phyloP scores from a whole-genome alignment of 805 yeast genomes.

The Ascoidea tarda region DNA sequence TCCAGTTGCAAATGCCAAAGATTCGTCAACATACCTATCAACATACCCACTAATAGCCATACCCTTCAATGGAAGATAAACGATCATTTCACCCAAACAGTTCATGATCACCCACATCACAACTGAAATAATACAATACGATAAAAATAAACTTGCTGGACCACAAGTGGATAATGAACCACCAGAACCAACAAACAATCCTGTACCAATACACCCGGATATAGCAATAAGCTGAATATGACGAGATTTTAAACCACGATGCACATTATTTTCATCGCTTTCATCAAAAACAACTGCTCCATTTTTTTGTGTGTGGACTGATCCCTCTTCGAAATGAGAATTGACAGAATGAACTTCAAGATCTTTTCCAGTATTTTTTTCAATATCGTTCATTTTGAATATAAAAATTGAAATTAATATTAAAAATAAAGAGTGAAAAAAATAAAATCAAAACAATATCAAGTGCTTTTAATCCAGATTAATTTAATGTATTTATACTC shows the following conservation, averaged over 20 bases:
- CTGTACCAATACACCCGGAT: conserved; percentile 68
- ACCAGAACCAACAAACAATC: conserved; percentile 60
- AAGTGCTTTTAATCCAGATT: too few species aligned
- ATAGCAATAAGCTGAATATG: conserved; percentile 65
- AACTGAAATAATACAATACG: conserved; percentile 23
- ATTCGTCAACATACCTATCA: conserved; percentile 48
- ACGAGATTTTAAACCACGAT: conserved; percentile 14
- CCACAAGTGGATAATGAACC: conserved; percentile 44
- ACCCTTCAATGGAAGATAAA: conserved; percentile 52
- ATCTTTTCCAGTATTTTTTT: background rate
- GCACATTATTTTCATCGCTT: background rate
- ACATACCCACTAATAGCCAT: conserved; percentile 60
- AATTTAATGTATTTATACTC: too few species aligned
- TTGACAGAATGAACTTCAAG: background rate
- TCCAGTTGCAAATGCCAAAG: conserved; percentile 60
- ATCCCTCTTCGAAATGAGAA: background rate
- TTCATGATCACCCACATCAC: conserved; percentile 11
- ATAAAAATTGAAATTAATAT: too few species aligned
- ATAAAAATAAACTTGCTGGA: conserved; percentile 45
- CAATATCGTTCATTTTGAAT: background rate
- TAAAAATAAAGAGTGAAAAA: too few species aligned
- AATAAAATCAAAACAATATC: too few species aligned
- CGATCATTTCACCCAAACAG: conserved; percentile 71
- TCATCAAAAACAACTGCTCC: background rate
- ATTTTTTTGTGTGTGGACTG: background rate